A percentile compares a stretch with the other conserved stretches of the same genome.
Evolutionary conservation across 495 filamentous ascomycete species (phyloP).

Genomic region (Beverwykella pulmonaria): DNA sequence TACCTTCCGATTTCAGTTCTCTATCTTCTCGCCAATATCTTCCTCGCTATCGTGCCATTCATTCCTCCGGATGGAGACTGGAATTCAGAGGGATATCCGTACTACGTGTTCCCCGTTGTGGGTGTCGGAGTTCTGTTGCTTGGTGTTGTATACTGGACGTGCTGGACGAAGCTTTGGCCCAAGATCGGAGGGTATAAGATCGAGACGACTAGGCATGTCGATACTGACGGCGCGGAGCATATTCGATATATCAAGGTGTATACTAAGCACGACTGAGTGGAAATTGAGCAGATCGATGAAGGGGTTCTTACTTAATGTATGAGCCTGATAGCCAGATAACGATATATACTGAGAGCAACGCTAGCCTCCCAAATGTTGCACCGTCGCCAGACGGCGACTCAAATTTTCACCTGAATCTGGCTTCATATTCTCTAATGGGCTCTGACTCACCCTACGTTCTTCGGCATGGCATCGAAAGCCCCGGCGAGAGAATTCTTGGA

Average conservation of each 20-base stretch:
- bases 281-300: neutral
- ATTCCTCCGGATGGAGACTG: conserved; percentile 46
- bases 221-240: conserved; percentile 50
- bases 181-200: conserved; percentile 51
- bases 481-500: too few species aligned
- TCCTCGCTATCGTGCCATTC: conserved; percentile 51
- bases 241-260: conserved; percentile 50
- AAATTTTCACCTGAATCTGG: too few species aligned
- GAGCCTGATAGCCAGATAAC: neutral
- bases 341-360: too few species aligned
- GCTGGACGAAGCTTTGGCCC: conserved; percentile 45
- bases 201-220: conserved; percentile 45
- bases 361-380: too few species aligned
- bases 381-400: too few species aligned
- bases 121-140: conserved; percentile 47
- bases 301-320: neutral
- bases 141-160: conserved; percentile 49
- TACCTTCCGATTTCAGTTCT: conserved; percentile 43
- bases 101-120: conserved; percentile 51
- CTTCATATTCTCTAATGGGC: too few species aligned
- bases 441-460: too few species aligned
- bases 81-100: conserved; percentile 46
- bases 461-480: too few species aligned
- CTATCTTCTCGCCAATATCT: conserved; percentile 47
- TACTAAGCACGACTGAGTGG: conserved; percentile 8